Percentiles rank a stretch among this genome's conserved stretches.
phyloP scores from a whole-genome alignment of 768 basidiomycete species.

The Tylopilus intermedius region DNA sequence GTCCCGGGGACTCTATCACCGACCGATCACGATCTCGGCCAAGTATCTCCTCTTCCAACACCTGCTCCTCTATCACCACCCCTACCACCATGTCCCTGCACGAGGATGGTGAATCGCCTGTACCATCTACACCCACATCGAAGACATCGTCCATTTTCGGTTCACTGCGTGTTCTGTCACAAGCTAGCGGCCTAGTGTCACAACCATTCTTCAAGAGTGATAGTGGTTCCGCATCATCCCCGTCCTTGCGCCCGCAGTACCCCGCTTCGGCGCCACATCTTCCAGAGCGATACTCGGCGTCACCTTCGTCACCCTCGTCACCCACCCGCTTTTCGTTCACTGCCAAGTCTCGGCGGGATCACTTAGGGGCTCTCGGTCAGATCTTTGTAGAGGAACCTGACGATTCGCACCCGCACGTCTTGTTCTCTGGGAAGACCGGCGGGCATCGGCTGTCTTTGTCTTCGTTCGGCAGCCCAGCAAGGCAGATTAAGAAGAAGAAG shows the following conservation, averaged over 20 bases:
- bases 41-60: slow-evolving; percentile 58
- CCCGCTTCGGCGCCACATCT: slow-evolving; percentile 39
- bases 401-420: slow-evolving; percentile 27
- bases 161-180: slow-evolving; percentile 31
- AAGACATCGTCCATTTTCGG: slow-evolving; percentile 32
- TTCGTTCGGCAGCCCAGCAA: slow-evolving; percentile 33
- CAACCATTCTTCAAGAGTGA: slow-evolving; percentile 32
- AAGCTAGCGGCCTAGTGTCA: slow-evolving; percentile 23
- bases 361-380: slow-evolving; percentile 13
- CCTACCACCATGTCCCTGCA: slow-evolving; percentile 35
- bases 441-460: slow-evolving; percentile 30
- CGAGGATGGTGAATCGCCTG: slow-evolving; percentile 35
- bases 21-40: slow-evolving; percentile 51
- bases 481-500: slow-evolving; percentile 52
- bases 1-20: slow-evolving; percentile 37
- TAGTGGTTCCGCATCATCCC: slow-evolving; percentile 24
- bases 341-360: slow-evolving; percentile 17
- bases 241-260: slow-evolving; percentile 34
- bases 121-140: slow-evolving; percentile 35
- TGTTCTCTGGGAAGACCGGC: slow-evolving; percentile 23
- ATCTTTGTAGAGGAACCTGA: slow-evolving; percentile 26
- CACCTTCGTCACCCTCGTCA: slow-evolving; percentile 29
- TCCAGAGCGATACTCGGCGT: slow-evolving; percentile 31
- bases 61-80: slow-evolving; percentile 43
- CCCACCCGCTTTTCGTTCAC: slow-evolving; percentile 31